Evolutionary conservation across 805 yeast genomes (phyloP).

Genomic region (Starmerella khaoyaiensis): DNA sequence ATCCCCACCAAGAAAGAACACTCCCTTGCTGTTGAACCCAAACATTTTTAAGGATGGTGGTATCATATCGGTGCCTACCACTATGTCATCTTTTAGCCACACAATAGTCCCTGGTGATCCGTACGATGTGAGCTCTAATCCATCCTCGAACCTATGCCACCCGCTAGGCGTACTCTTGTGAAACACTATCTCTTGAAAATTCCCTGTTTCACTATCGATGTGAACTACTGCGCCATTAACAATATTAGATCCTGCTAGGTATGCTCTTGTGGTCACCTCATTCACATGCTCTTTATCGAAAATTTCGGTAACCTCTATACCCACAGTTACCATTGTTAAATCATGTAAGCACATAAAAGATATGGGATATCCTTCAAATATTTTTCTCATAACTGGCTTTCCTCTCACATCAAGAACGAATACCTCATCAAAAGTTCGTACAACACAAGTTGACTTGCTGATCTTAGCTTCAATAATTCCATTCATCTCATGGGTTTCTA

Average conservation of each 20-base stretch:
- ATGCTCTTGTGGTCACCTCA: too few relatives aligned
- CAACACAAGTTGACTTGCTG: background rate
- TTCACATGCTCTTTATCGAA: too few relatives aligned
- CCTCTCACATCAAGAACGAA: background rate
- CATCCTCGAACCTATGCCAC: constrained; percentile 2
- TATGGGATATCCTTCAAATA: constrained; percentile 1
- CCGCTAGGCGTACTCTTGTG: background rate
- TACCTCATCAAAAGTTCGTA: constrained; percentile 1
- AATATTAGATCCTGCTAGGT: too few relatives aligned
- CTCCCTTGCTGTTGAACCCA: too few relatives aligned
- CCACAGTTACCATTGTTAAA: too few relatives aligned
- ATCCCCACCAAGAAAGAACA: too few relatives aligned
- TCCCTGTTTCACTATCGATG: too few relatives aligned
- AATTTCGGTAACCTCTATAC: too few relatives aligned
- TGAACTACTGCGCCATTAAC: too few relatives aligned
- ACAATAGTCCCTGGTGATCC: background rate
- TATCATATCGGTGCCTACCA: too few relatives aligned
- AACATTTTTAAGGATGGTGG: too few relatives aligned
- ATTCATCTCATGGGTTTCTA: background rate
- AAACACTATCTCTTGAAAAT: background rate
- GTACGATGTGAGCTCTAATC: background rate
- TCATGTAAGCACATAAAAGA: background rate
- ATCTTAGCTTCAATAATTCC: constrained; percentile 2
- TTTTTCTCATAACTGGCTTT: too few relatives aligned
- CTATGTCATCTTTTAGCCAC: background rate